Conservation (phyloP, 1,139 yeast genomes). For the Meyerozyma athensensis region DNA sequence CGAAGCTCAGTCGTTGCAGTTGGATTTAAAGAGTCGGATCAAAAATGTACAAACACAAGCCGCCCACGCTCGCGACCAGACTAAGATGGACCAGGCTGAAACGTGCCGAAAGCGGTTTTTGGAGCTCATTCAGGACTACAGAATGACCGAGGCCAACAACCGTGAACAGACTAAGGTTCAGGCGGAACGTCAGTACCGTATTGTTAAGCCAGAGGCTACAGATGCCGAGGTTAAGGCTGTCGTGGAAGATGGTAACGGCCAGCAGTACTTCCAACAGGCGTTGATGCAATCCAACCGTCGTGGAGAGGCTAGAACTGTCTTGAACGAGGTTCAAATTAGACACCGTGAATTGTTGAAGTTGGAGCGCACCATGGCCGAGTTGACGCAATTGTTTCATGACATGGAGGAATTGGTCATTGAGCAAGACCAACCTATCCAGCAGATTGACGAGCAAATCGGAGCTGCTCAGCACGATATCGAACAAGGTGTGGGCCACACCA, state of each 20-base stretch:
- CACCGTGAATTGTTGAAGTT: constrained; percentile 93
- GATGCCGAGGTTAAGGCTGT: constrained; percentile 81
- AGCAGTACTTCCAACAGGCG: constrained; percentile 93
- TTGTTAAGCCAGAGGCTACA: constrained; percentile 90
- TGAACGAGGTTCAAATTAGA: constrained; percentile 93
- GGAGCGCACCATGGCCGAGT: constrained; percentile 93
- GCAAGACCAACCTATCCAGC: constrained; percentile 86
- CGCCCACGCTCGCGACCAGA: constrained; percentile 64
- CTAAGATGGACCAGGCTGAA: constrained; percentile 88
- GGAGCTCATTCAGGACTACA: constrained; percentile 79
- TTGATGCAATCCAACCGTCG: constrained; percentile 86
- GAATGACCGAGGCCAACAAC: constrained; percentile 82
- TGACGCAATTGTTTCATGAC: constrained; percentile 90
- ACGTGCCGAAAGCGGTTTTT: constrained; percentile 82
- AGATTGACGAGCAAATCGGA: constrained; percentile 75
- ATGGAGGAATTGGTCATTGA: constrained; percentile 96
- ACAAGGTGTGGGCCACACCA: constrained; percentile 91
- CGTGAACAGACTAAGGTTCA: constrained; percentile 80
- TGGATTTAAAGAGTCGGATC: constrained; percentile 68
- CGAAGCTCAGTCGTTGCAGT: constrained; percentile 77
- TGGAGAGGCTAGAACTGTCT: constrained; percentile 94
- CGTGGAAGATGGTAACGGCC: constrained; percentile 77
- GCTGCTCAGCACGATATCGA: constrained; percentile 88
- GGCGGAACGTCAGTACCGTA: constrained; percentile 89
- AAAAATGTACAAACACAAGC: constrained; percentile 65